These are phyloP conservation scores for Fusarium liriodendri DNA, from an alignment of 2,329 filamentous ascomycete species.

Conservation along the genomic window DNA sequence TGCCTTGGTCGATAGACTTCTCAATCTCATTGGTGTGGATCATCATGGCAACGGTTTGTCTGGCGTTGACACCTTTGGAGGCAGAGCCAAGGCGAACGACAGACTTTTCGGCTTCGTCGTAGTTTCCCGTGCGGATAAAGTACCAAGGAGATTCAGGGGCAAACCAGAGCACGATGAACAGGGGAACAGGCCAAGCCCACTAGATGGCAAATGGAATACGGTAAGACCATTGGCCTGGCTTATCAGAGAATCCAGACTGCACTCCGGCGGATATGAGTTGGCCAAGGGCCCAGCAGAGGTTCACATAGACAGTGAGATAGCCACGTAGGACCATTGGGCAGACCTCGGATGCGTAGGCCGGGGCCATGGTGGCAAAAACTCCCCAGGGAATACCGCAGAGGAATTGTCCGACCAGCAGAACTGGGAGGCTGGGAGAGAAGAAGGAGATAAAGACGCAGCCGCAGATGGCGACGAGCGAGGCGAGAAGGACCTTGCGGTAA, in stretches of 20 bases:
- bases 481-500: constrained; percentile 62
- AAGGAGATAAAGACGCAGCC: constrained; percentile 31
- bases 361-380: constrained; percentile 13
- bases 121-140: constrained; percentile 52
- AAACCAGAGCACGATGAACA: constrained; percentile 42
- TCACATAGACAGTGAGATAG: constrained; percentile 46
- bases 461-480: constrained; percentile 49
- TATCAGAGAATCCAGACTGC: constrained; percentile 44
- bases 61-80: constrained; percentile 38
- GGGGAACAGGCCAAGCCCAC: constrained; percentile 47
- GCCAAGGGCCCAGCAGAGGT: constrained; percentile 40
- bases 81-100: constrained; percentile 50
- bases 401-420: not conserved
- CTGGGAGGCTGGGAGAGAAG: constrained; percentile 38
- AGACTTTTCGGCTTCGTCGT: constrained; percentile 58
- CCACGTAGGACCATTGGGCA: constrained; percentile 21
- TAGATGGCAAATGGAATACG: constrained; percentile 52
- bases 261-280: constrained; percentile 51
- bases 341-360: constrained; percentile 27
- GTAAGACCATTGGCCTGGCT: constrained; percentile 47
- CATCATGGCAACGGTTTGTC: constrained; percentile 65
- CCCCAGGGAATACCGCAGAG: constrained; percentile 13
- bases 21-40: constrained; percentile 50
- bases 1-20: constrained; percentile 52
- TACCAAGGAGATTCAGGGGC: constrained; percentile 49